These are phyloP conservation scores for Albugo candida DNA, from an alignment of 352 stramenopile species.

Conservation along the genomic window DNA sequence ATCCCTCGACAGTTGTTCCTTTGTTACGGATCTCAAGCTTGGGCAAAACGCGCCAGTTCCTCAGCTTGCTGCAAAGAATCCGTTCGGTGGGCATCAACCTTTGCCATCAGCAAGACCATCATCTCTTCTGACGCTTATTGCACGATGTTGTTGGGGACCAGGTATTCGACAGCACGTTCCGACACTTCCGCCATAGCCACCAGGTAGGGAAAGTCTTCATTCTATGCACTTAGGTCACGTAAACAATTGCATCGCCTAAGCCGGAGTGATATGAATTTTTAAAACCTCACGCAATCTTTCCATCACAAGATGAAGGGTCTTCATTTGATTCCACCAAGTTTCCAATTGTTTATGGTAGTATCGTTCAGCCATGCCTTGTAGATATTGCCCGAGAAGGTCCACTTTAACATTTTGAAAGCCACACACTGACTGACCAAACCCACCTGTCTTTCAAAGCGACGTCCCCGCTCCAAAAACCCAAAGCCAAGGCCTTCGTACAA, in stretches of 20 bases:
- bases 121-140: conserved; percentile 6
- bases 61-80: conserved; percentile 1
- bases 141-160: conserved; percentile 9
- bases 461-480: neutral
- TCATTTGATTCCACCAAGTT: neutral
- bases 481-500: neutral
- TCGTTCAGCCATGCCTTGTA: neutral
- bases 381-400: neutral
- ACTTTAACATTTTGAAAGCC: neutral
- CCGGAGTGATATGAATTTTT: no score
- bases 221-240: neutral
- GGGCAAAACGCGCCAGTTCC: conserved; percentile 1
- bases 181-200: neutral
- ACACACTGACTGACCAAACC: no score
- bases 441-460: neutral
- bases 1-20: no score
- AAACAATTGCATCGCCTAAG: neutral
- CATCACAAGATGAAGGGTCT: no score
- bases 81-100: neutral
- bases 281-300: no score
- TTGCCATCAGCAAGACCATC: conserved; percentile 4
- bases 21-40: no score
- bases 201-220: neutral
- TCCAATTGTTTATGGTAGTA: neutral
- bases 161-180: neutral